Evolutionary conservation across 2,329 filamentous ascomycete genomes (phyloP), one percentile per base, ranked within the genome.

Genomic region (Aquanectria penicillioides): DNA sequence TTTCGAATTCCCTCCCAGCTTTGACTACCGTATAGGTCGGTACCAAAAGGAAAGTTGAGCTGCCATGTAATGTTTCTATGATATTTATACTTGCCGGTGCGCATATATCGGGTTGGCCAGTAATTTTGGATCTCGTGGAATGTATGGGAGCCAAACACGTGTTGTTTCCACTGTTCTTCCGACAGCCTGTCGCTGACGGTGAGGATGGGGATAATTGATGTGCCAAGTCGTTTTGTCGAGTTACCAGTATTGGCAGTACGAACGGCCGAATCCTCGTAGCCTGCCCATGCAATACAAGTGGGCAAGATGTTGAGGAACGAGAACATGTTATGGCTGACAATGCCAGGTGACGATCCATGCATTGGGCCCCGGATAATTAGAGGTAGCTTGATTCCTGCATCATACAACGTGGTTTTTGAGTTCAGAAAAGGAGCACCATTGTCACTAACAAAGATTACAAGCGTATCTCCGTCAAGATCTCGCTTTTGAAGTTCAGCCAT

Each of bases 61-160:
- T 73, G 68, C 78, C 78, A 82, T 6, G 76, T 76, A 2, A 83
- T 69, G 57, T 83, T 83, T 11, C 81, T 75, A 61, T 83, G 22
- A 80, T 75, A 4, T 71, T 78, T 34, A 26, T 74, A 81, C 8
- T 67, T 66, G 0, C 59, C 63, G 6, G 68, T 75, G 8, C 80
- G 78, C 23, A 82, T 66, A 63, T 75, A 78, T 6, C 81, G 74
- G 1, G 80, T 83, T 0, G 81, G 81, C 74, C 76, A 83, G 69
- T 82, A 83, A 57, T 82, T 81, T 5, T 73, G 74, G 5, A 80
- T 71, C 57, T 83, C 81, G 57, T 83, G 81, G 64, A 83, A 82
- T 0, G 81, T 83, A 64, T 83, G 81, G 1, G 79, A 81, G 15
- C 81, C 80, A 56, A 78, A 82, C 10, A 83, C 75, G n/a, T n/a